phyloP scores from a whole-genome alignment of 805 yeast species.

The Pichia manshurica region DNA sequence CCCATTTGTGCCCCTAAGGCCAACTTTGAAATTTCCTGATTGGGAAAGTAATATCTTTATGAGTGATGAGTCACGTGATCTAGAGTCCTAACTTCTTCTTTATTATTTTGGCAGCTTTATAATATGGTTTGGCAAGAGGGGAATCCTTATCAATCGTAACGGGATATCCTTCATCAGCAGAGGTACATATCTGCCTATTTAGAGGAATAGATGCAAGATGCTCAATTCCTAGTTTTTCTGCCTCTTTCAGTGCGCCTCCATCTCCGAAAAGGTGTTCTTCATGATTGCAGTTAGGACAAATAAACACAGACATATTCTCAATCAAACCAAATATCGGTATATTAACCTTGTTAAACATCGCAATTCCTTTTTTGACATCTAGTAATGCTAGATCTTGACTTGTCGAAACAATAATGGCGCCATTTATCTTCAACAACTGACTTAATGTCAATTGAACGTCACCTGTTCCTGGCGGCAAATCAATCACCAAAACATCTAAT shows the following conservation, averaged over 20 bases:
- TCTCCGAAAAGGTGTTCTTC: slow-evolving; percentile 70
- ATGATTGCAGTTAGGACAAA: slow-evolving; percentile 72
- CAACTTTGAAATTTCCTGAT: neutral
- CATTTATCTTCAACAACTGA: slow-evolving; percentile 69
- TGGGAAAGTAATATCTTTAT: too few species aligned
- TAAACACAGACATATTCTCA: slow-evolving; percentile 74
- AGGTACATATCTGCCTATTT: slow-evolving; percentile 49
- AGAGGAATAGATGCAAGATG: slow-evolving; percentile 67
- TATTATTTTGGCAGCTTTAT: slow-evolving; percentile 38
- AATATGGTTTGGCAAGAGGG: slow-evolving; percentile 37
- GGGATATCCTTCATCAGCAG: slow-evolving; percentile 64
- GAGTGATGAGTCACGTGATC: too few species aligned
- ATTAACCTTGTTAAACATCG: slow-evolving; percentile 67
- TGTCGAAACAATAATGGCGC: slow-evolving; percentile 77
- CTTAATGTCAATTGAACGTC: slow-evolving; percentile 81
- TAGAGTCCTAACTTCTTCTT: slow-evolving; percentile 7
- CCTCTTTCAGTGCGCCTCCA: slow-evolving; percentile 51
- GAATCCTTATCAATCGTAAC: slow-evolving; percentile 42
- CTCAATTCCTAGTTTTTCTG: slow-evolving; percentile 40
- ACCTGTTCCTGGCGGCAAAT: slow-evolving; percentile 92
- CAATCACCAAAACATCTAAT: slow-evolving; percentile 66
- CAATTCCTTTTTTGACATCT: slow-evolving; percentile 74
- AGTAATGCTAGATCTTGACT: slow-evolving; percentile 81
- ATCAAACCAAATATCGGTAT: slow-evolving; percentile 73
- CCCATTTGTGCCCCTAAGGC: neutral